Percentiles rank a stretch among this genome's conserved stretches.
These are phyloP conservation scores for Diaporthe velutina DNA, from an alignment of 2,329 filamentous ascomycete genomes.

Conservation along the genomic window DNA sequence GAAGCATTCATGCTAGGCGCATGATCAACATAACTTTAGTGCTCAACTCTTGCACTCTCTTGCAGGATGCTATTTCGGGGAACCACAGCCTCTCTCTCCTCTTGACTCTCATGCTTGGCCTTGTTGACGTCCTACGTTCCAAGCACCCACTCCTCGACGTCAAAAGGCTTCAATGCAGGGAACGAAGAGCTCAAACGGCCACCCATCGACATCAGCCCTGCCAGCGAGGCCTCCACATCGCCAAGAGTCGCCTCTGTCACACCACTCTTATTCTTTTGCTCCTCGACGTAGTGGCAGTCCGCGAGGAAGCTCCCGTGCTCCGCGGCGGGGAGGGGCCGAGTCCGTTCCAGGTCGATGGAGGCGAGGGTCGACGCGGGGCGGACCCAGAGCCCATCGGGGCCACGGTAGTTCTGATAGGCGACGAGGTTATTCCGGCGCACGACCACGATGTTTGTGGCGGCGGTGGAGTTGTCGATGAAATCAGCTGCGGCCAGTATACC, in stretches of 20 bases:
- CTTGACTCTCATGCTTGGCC: not conserved
- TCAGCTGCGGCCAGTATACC: conserved; percentile 53
- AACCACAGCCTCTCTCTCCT: not conserved
- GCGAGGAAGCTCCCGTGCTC: conserved; percentile 36
- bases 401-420: conserved; percentile 43
- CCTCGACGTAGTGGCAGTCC: conserved; percentile 25
- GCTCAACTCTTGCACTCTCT: not conserved
- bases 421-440: conserved; percentile 55
- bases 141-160: conserved; percentile 10
- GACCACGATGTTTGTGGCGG: conserved; percentile 53
- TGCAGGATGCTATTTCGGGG: not conserved
- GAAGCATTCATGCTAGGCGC: not conserved
- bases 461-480: conserved; percentile 51
- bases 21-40: not conserved
- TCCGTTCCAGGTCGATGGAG: conserved; percentile 41
- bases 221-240: conserved; percentile 1
- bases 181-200: conserved; percentile 11
- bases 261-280: conserved; percentile 10
- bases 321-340: conserved; percentile 18
- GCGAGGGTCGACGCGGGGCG: conserved; percentile 26
- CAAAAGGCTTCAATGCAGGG: conserved; percentile 12
- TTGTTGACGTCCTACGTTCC: conserved; percentile 10
- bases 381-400: not conserved
- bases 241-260: not conserved
- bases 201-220: conserved; percentile 6